Base-by-base conservation (phyloP, 2,329 filamentous ascomycete genomes). In the Aspergillus ochraceoroseus region DNA sequence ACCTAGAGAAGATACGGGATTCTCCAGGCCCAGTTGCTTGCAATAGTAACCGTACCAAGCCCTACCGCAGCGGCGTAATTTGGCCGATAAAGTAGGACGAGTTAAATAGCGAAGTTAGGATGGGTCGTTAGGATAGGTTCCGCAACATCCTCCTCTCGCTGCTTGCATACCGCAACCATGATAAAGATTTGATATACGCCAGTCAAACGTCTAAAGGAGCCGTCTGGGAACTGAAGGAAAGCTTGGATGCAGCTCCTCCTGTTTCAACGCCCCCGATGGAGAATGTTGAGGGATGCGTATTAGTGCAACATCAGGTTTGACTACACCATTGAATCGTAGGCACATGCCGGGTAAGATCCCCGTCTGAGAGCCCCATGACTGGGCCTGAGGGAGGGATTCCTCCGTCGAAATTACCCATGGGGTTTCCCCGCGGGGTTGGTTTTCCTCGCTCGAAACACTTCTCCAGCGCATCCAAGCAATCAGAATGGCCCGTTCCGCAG, bases 81-180 rank as follows among this genome's bases (percentile, higher is more conserved):
- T 54, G 47, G 2, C 59, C 59, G 26, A 59, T 51, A 25, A 55
- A 61, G 32, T 53, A 59, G 8, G 51, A 76, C 1, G 75, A 71
- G 51, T 80, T 80, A 67, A 80, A 80, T 1, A 79, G 62, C 5
- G 75, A 78, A 1, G 76, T 80, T 38, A 80, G 51, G n/a, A 75
- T 65, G 0, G 76, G 67, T 46, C 78, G 74, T 57, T 80, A 56
- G 30, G 31, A 54, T 41, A 4, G 53, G 53, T 39, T 56, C 53
- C 7, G 51, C 27, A 31, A 56, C 37, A 43, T 56, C 46, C 28
- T 55, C 53, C 36, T 55, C 51, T 8, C 52, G 52, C 26, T 55
- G 49, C 32, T 56, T 56, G 14, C 39, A 32, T 2, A 56, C 41
- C 11, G 29, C 30, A 27, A 55, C 49, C 53, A 56, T 56, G 36